Base-by-base conservation (phyloP, 495 filamentous ascomycete species). In the Hapsidospora chrysogenum region DNA sequence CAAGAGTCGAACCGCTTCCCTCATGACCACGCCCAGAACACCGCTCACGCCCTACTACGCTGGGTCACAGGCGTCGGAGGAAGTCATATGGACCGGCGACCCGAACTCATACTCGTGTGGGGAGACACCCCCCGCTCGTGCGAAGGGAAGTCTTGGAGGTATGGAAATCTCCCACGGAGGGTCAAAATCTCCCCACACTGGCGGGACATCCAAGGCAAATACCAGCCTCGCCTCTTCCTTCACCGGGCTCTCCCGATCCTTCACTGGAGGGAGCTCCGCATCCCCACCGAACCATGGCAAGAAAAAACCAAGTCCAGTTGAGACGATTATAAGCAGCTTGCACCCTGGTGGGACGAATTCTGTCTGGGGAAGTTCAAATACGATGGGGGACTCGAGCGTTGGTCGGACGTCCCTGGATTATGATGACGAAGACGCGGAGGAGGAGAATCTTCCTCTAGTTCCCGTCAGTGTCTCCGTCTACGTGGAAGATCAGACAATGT, bases 401-500 rank as follows among this genome's bases (percentile, higher is more conserved):
- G 3, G 55, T 54, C 29, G 63, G 19, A 54, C 58, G 21, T 63
- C 63, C 8, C 41, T 64, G 28, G 64, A 66, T 9, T n/a, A n/a
- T n/a, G 56, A 70, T 36, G 57, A 66, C 42, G 55, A 52, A 36
- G 50, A 36, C 21, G 49, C 44, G 32, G 50, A 50, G 41, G 62
- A 66, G 9, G 60, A 64, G 11, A 29, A 47, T 20, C 42, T 53
- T 16, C 50, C 56, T 13, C 49, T 55, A 43, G 51, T 61, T 19
- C 57, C 64, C 9, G 52, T 64, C 37, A 52, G 49, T 39, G 65
- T 92, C 33, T 71, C 63, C 10, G 67, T 76, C 10, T 66, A 65
- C 1, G 67, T 87, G 44, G 78, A 80, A 46, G 85, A 94, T 38
- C 75, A 80, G 43, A 66, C 67, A 27, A 63, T 68, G 21, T 92